Evolutionary conservation across 495 filamentous ascomycete genomes (phyloP), one percentile per base, ranked within the genome.

Genomic region (Aspergillus cristatus): DNA sequence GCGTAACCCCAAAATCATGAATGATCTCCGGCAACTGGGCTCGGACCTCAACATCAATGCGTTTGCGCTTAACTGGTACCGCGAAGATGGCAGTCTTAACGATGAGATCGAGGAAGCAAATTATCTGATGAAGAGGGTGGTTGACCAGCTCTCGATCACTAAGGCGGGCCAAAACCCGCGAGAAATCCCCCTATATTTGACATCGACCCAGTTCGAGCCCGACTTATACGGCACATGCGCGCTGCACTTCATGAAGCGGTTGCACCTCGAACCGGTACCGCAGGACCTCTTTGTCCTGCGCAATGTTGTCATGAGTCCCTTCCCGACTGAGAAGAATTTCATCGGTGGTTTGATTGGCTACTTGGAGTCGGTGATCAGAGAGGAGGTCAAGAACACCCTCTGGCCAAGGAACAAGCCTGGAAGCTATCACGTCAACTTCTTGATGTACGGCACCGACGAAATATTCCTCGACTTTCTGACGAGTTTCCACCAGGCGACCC

Each of bases 51-150:
- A 62, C 33, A 65, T 74, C 53, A 71, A 74, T 40, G 57, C 55
- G 6, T 68, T 72, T 45, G 48, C 58, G 0, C 45, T 57, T 22
- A 72, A 72, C 45, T 72, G 57, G 50, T 31, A 48, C 3, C 48
- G 63, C 32, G 37, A 40, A 1, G 49, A 67, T 30, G 60, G 58
- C 6, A 53, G 18, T 1, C 50, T 62, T 20, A 71, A 70, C 41
- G 51, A 45, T 4, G 62, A 68, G 35, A 61, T 72, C n/a, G 66
- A 68, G 40, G 62, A 70, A 52, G 65, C 67, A 14, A 71, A 74
- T 33, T 65, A 69, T 38, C 51, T 72, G 28, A 71, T 65, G 47
- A 46, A 37, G 31, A 49, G 61, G 12, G 61, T 72, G n/a, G 49
- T 70, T 16, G 40, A 63, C 32, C 34, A 48, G 7, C 43, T 70